Evolutionary conservation across 1,284 basidiomycete genomes (phyloP), one percentile per base, ranked within the genome.

Genomic region (Paramarasmius palmivorus): DNA sequence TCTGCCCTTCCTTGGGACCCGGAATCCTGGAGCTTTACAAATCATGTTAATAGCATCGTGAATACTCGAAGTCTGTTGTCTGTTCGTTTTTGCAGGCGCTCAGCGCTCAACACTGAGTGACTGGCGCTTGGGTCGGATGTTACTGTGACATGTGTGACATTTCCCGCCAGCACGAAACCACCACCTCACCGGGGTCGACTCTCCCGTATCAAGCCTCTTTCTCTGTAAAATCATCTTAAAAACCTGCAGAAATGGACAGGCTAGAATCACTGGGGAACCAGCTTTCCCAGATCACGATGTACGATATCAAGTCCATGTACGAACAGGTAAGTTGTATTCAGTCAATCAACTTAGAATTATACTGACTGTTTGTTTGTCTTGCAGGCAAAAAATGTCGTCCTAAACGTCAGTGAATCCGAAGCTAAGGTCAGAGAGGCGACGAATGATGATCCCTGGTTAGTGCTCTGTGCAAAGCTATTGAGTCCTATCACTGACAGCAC

Each of bases 391-490:
- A 92, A 92, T 70, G 84, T 92, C 60, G 95, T 98, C 15, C 80
- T 98, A 62, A 98, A 98, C 75, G 81, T 98, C 57, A 93, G 90
- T 61, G 96, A 98, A 75, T 97, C 94, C 84, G 97, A 99, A 72
- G 92, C 89, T 15, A 98, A 98, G 73, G 96, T 99, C 26, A 81
- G 86, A 62, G 97, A 99, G 61, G 96, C 97, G 2, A 99, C 97
- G 7, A 99, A 98, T 64, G 95, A 98, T 66, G 97, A 99, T 61
- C 88, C 96, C 53, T 99, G 96, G 96, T 96, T 66, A 61, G 82
- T 71, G 19, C 2, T 29, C 22, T 17, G 2, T 12, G 36, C 14
- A 9, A n/a, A 6, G 2, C 39, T 36, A 40, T 17, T 7, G 40
- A 14, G 20, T 5, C 26, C 23, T 3, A 53, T 44, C 12, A 34